phyloP scores from a whole-genome alignment of 2,329 filamentous ascomycete species.

The Sphaerulina populicola region DNA sequence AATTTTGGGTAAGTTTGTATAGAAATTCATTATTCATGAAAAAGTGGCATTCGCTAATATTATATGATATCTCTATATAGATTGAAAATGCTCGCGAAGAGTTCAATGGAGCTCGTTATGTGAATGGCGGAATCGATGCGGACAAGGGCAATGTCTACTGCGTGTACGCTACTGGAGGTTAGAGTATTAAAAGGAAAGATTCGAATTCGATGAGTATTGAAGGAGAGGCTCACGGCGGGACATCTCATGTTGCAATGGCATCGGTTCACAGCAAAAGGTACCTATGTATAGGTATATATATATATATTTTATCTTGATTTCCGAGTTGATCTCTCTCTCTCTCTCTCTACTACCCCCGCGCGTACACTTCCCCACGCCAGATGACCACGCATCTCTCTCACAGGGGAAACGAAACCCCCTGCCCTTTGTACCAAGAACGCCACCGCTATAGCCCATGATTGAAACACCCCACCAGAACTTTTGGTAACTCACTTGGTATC shows the following conservation, averaged over 20 bases:
- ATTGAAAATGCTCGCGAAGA: conserved; percentile 13
- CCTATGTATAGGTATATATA: too few relatives aligned
- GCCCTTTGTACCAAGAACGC: neutral
- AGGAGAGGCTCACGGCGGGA: too few relatives aligned
- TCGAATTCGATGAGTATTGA: too few relatives aligned
- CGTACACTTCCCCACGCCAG: neutral
- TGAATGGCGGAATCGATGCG: conserved; percentile 15
- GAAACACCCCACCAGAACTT: neutral
- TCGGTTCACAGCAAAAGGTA: too few relatives aligned
- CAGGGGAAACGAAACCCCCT: neutral
- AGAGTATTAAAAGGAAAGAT: too few relatives aligned
- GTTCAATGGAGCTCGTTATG: conserved; percentile 12
- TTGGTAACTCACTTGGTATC: neutral
- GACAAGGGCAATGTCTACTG: conserved; percentile 15
- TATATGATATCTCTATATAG: neutral
- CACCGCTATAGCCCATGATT: neutral
- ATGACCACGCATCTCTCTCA: neutral
- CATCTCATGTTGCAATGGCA: too few relatives aligned
- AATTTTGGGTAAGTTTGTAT: neutral
- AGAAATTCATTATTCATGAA: neutral
- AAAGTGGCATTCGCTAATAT: neutral
- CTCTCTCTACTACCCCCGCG: too few relatives aligned
- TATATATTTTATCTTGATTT: too few relatives aligned
- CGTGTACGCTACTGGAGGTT: conserved; percentile 6
- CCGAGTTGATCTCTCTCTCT: too few relatives aligned